Percentiles rank a stretch among this genome's conserved stretches.
Conservation (phyloP, 805 yeast species). For the Candida pseudoglaebosa region DNA sequence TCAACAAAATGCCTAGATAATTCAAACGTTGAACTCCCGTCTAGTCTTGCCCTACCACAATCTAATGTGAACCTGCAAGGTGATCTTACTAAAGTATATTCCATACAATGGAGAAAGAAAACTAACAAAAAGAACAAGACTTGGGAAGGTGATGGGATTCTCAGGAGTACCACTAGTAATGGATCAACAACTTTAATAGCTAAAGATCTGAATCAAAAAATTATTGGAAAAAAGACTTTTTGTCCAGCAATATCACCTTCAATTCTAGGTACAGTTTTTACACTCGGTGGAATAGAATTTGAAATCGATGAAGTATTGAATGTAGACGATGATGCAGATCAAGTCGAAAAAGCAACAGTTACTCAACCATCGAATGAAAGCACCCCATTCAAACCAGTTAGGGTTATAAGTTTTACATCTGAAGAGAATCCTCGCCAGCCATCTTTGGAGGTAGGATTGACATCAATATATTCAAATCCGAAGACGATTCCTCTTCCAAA, state of each 20-base stretch:
- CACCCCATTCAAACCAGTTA: slow-evolving; percentile 3
- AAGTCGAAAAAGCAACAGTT: not conserved
- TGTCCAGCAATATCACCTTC: slow-evolving; percentile 6
- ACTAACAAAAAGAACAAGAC: slow-evolving; percentile 78
- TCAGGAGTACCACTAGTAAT: slow-evolving; percentile 28
- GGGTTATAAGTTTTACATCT: not conserved
- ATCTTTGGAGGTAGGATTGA: not conserved
- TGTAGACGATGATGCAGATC: not conserved
- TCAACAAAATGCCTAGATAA: not conserved
- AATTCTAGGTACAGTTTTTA: slow-evolving; percentile 24
- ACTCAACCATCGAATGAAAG: not conserved
- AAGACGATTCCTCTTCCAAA: slow-evolving; percentile 7
- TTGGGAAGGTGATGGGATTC: slow-evolving; percentile 89
- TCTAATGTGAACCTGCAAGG: no score
- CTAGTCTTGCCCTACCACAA: no score
- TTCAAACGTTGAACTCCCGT: no score
- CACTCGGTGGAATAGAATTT: slow-evolving; percentile 57
- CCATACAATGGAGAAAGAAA: slow-evolving; percentile 66
- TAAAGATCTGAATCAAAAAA: slow-evolving; percentile 21
- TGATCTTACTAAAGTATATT: slow-evolving; percentile 10
- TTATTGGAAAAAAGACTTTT: slow-evolving; percentile 16
- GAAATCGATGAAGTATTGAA: slow-evolving; percentile 25
- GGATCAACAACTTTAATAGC: slow-evolving; percentile 18
- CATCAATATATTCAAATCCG: slow-evolving; percentile 4
- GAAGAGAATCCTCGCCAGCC: not conserved